Evolutionary conservation across 73 alveolate species (phyloP).

Genomic region (Blepharisma stoltei): DNA sequence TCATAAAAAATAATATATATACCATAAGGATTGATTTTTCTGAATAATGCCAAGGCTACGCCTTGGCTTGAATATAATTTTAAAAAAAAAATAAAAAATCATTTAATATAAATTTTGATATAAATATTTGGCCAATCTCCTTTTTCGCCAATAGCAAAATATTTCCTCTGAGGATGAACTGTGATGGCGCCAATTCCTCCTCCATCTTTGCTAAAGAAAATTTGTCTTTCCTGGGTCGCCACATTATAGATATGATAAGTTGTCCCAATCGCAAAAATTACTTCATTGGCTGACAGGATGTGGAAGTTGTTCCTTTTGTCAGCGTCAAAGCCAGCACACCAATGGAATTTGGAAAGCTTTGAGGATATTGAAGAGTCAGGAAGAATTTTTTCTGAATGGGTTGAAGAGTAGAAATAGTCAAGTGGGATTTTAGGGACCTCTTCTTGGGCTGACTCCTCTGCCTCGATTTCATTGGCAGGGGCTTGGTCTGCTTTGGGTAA

Average conservation of each 20-base stretch:
- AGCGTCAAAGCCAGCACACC: conserved; percentile 90
- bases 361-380: conserved; percentile 71
- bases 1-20: no score
- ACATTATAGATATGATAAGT: conserved; percentile 91
- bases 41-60: no score
- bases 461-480: no score
- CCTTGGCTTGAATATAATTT: no score
- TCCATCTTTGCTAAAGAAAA: conserved; percentile 79
- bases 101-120: no score
- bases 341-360: conserved; percentile 61
- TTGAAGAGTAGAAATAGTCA: conserved; percentile 80
- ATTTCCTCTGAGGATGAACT: conserved; percentile 87
- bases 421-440: conserved; percentile 56
- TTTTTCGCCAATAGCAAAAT: conserved; percentile 95
- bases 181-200: conserved; percentile 97
- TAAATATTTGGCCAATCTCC: conserved; percentile 92
- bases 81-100: no score
- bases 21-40: no score
- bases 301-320: conserved; percentile 82
- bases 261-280: conserved; percentile 86
- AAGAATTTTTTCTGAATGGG: conserved; percentile 70
- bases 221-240: conserved; percentile 75
- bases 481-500: no score
- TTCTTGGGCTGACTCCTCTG: conserved; percentile 27
- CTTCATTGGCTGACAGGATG: conserved; percentile 82